Percentiles rank a stretch among this genome's conserved stretches.
Conservation (phyloP, 768 basidiomycete genomes). For the Coprinopsis strossmayeri region DNA sequence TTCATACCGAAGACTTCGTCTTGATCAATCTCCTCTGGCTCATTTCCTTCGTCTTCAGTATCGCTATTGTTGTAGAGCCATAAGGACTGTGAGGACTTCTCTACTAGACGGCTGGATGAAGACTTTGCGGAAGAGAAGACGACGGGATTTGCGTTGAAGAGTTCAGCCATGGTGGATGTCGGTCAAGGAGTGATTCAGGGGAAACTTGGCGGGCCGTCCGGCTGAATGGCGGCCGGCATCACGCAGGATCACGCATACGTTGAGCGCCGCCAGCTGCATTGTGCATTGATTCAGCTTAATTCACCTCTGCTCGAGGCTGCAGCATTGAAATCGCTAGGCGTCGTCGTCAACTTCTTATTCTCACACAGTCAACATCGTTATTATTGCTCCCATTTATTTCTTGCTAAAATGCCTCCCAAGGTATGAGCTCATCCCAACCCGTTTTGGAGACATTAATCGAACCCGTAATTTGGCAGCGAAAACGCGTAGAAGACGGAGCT, state of each 20-base stretch:
- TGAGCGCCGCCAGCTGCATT: background rate
- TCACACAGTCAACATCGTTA: background rate
- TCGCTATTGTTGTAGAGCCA: constrained; percentile 50
- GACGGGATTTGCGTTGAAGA: constrained; percentile 89
- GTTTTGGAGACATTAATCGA: background rate
- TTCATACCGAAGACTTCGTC: constrained; percentile 85
- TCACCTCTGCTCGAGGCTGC: background rate
- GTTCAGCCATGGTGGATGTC: constrained; percentile 40
- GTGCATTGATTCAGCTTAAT: background rate
- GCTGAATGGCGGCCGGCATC: background rate
- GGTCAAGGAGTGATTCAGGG: constrained; percentile 10
- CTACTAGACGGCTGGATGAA: constrained; percentile 31
- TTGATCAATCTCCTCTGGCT: constrained; percentile 73
- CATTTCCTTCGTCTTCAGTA: constrained; percentile 44
- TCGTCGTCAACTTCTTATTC: background rate
- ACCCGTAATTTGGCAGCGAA: constrained; percentile 36
- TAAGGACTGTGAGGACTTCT: constrained; percentile 41
- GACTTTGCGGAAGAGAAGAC: constrained; percentile 57
- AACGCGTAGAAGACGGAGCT: constrained; percentile 40
- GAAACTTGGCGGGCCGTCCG: constrained; percentile 9
- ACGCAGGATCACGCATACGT: background rate
- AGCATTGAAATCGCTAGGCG: background rate
- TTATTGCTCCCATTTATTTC: background rate
- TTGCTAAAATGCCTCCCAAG: constrained; percentile 35
- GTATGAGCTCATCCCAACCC: constrained; percentile 13